Evolutionary conservation across 2,329 filamentous ascomycete genomes (phyloP), one percentile per base, ranked within the genome.

Genomic region (Passalora sequoiae): DNA sequence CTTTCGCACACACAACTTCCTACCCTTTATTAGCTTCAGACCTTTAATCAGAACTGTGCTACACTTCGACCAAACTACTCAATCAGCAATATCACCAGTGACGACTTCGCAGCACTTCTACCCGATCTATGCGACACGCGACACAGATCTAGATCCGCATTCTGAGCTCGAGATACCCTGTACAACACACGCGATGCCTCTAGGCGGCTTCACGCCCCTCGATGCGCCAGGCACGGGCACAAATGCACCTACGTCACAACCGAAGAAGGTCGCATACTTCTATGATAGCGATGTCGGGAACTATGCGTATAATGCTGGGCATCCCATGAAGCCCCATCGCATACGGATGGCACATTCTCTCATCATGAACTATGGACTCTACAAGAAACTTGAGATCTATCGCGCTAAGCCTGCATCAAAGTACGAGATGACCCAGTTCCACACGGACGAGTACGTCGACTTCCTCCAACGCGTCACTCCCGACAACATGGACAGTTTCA

Each of bases 231-330:
- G 67, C 46, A 56, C 66, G 19, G 69, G 68, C 46, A 56, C 66
- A 40, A 76, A 77, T 64, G 72, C 72, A 40, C 61, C 70, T 9
- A 40, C 59, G 33, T 69, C 69, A 19, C 70, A 72, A 56, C 76
- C 77, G 64, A 94, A 92, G 70, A 88, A 91, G 63, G 87, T 97
- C 46, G 91, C 91, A 43, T 97, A 97, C 71, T 97, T 97, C 68
- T 97, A 97, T 76, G 91, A 97, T 64, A 94, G 87, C 3, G 91
- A 97, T 69, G 92, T 97, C 63, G 91, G 91, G 54, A 97, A 97
- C 68, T 97, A 96, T 73, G 89, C 91, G 64, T 97, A 97, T 63
- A 88, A 94, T 45, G 75, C 78, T 9, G 77, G 76, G n/a, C 78
- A 75, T 66, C 78, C 80, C 24, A 83, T 83, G 79, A 82, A 82